These are phyloP conservation scores for Teratosphaeria gauchensis DNA, from an alignment of 2,329 filamentous ascomycete genomes.

Conservation along the genomic window DNA sequence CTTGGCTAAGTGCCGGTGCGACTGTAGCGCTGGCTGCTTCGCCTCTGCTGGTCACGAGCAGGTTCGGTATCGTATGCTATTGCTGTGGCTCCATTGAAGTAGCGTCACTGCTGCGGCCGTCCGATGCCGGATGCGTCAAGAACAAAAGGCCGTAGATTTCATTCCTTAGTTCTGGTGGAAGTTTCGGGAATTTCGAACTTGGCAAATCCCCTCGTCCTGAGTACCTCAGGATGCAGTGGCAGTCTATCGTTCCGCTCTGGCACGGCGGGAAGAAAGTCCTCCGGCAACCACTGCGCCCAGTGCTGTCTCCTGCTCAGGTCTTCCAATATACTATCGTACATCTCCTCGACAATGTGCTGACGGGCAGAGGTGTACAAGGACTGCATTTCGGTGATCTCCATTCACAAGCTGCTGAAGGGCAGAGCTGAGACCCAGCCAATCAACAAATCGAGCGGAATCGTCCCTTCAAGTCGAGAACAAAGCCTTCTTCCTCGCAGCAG, in stretches of 20 bases:
- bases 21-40: not conserved
- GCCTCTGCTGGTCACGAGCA: not conserved
- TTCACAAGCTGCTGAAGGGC: not conserved
- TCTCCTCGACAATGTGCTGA: too few species aligned
- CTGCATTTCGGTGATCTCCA: not conserved
- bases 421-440: not conserved
- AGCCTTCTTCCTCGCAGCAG: constrained; percentile 1
- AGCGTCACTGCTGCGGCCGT: not conserved
- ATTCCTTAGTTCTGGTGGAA: not conserved
- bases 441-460: not conserved
- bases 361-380: too few species aligned
- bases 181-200: not conserved
- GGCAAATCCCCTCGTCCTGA: too few species aligned
- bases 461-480: not conserved
- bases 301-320: too few species aligned
- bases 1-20: not conserved
- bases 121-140: not conserved
- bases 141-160: not conserved
- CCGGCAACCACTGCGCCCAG: too few species aligned
- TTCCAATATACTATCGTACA: too few species aligned
- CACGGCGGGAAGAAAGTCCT: too few species aligned
- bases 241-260: too few species aligned
- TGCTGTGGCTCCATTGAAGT: not conserved
- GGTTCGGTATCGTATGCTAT: not conserved
- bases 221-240: too few species aligned